A percentile compares a stretch with the other conserved stretches of the same genome.
phyloP scores from a whole-genome alignment of 169 alveolate species.

The Eimeria acervulina region DNA sequence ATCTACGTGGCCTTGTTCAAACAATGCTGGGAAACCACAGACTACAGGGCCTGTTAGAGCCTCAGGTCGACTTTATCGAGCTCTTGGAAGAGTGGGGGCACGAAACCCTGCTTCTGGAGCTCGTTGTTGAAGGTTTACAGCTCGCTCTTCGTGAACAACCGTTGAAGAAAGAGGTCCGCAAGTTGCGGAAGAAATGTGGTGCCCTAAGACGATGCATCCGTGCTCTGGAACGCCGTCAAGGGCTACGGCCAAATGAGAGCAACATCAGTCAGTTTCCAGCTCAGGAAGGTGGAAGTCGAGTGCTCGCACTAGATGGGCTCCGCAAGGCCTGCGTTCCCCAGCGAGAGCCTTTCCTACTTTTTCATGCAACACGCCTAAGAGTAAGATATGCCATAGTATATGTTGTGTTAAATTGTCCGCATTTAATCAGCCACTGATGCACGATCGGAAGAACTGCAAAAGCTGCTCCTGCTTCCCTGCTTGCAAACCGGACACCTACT shows the following conservation, averaged over 20 bases:
- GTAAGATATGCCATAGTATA: neutral
- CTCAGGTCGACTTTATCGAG: constrained; percentile 74
- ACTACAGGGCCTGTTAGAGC: constrained; percentile 68
- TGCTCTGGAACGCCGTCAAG: neutral
- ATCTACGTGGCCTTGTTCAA: neutral
- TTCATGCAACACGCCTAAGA: constrained; percentile 54
- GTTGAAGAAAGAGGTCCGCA: neutral
- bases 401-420: too few relatives aligned
- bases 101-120: constrained; percentile 49
- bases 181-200: constrained; percentile 42
- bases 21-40: neutral
- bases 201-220: constrained; percentile 21
- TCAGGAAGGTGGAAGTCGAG: neutral
- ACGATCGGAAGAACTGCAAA: neutral
- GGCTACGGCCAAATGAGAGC: neutral
- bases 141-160: constrained; percentile 45
- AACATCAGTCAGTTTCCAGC: neutral
- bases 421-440: neutral
- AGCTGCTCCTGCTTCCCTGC: neutral
- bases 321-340: neutral
- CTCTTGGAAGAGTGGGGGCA: constrained; percentile 69
- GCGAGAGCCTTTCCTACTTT: constrained; percentile 38
- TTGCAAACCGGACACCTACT: neutral
- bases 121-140: constrained; percentile 30
- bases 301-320: neutral